Conservation (phyloP, 306 rosid species). For the Gynostemma pentaphyllum region DNA sequence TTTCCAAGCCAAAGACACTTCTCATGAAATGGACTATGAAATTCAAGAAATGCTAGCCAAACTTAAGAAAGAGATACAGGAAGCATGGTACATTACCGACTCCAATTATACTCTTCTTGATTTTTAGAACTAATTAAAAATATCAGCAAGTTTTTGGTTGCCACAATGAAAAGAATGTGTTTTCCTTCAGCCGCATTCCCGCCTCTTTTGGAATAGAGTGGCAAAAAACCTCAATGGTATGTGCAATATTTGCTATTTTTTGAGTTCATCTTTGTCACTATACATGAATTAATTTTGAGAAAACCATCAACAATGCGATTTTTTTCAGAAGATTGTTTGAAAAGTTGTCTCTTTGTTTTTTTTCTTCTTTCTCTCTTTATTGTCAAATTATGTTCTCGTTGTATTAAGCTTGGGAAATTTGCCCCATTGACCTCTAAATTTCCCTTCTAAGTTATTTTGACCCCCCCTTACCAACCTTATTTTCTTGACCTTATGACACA, state of each 20-base stretch:
- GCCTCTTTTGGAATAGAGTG: too few species aligned
- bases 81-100: constrained; percentile 58
- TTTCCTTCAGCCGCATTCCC: not conserved
- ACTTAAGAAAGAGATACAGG: constrained; percentile 44
- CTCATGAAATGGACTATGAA: constrained; percentile 50
- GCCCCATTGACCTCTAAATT: too few species aligned
- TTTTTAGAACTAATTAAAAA: constrained; percentile 13
- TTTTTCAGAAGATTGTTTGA: not conserved
- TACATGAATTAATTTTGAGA: not conserved
- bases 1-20: constrained; percentile 69
- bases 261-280: too few species aligned
- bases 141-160: not conserved
- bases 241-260: too few species aligned
- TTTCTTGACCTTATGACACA: too few species aligned
- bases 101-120: constrained; percentile 56
- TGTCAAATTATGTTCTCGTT: not conserved
- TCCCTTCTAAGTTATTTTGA: too few species aligned
- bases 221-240: too few species aligned
- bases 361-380: not conserved
- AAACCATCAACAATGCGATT: not conserved
- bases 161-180: not conserved
- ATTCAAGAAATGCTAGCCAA: constrained; percentile 56
- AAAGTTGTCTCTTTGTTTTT: too few species aligned
- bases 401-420: too few species aligned
- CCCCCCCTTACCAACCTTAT: too few species aligned